Base-by-base conservation (phyloP, 1,284 basidiomycete genomes). In the Cryptococcus hybrid region DNA sequence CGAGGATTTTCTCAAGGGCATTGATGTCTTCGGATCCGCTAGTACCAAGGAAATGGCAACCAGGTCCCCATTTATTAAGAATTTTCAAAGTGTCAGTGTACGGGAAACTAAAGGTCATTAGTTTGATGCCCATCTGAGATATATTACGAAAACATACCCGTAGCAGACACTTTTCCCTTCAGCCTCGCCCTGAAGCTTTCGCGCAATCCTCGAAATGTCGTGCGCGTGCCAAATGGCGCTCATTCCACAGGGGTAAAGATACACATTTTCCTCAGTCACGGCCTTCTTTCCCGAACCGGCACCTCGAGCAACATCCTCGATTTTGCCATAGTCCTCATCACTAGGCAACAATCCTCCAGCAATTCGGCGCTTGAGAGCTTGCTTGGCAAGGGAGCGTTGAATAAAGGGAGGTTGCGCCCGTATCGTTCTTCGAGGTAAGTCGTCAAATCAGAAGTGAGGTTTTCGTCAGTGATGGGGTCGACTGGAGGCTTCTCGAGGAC, bases 41-140 rank as follows among this genome's bases (percentile, higher is more conserved):
- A 60, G 85, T 81, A 2, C 94, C 95, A 58, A 90, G 84, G 80
- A 98, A 96, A 75, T 92, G 83, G 66, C 88, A 92, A 0, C 96
- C 96, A 1, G 90, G 90, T 1, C 96, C 96, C 92, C 94, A 99
- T 78, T 99, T 98, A 66, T 95, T 82, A 3, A 99, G 81, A 46
- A 96, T 86, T 78, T 99, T 99, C 60, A 97, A 84, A n/a, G 95
- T 98, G 76, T 99, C 96, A 7, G 88, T 92, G 76, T 98, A 99
- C 0, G 94, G 90, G 77, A 99, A 99, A 15, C 94, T 95, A 69
- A 51, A 63, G 62, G 53, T 18, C 68, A 13, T 38, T n/a, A 6
- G 36, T 30, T 18, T 42, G 13, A 43, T 18, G 76, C 2, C 7
- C 30, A 34, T 24, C 34, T 44, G 43, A 44, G 6, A 44, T 36